Evolutionary conservation across 306 rosid genomes (phyloP).

Genomic region (Acacia acuminata): DNA sequence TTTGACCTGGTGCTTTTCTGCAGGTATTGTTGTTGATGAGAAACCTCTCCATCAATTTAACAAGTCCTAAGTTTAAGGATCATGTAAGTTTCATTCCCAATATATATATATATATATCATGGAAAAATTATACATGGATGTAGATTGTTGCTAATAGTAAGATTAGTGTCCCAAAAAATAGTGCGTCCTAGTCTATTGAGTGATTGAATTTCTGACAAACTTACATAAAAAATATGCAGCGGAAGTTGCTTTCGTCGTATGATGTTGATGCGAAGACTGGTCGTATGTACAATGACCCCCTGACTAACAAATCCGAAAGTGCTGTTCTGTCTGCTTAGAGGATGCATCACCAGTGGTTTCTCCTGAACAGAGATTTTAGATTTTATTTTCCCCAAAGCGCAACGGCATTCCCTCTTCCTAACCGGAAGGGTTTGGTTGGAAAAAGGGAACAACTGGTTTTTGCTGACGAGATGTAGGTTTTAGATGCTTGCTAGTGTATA

Average conservation of each 20-base stretch:
- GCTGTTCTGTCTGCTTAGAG: slow-evolving; percentile 52
- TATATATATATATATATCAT: background rate
- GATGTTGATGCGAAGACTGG: slow-evolving; percentile 36
- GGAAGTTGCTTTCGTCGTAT: slow-evolving; percentile 48
- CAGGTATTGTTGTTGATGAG: slow-evolving; percentile 70
- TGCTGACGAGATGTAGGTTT: slow-evolving; percentile 22
- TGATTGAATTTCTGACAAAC: background rate
- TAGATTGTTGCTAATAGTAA: background rate
- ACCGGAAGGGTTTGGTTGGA: too few relatives aligned
- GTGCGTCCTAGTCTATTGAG: background rate
- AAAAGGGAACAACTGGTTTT: slow-evolving; percentile 12
- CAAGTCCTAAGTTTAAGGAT: slow-evolving; percentile 60
- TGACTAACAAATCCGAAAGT: slow-evolving; percentile 40
- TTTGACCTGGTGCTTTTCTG: slow-evolving; percentile 17
- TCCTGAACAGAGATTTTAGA: background rate
- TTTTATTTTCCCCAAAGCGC: background rate
- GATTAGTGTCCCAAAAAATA: background rate
- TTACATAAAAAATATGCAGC: slow-evolving; percentile 40
- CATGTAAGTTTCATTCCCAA: slow-evolving; percentile 49
- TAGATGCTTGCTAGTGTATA: slow-evolving; percentile 2
- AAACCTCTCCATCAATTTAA: slow-evolving; percentile 57
- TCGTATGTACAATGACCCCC: slow-evolving; percentile 15
- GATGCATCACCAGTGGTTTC: slow-evolving; percentile 15
- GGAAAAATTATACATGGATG: background rate
- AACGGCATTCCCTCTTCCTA: too few relatives aligned